Evolutionary conservation across 2,329 filamentous ascomycete species (phyloP), one percentile per base, ranked within the genome.

Genomic region (Ophiosphaerella herpotricha): DNA sequence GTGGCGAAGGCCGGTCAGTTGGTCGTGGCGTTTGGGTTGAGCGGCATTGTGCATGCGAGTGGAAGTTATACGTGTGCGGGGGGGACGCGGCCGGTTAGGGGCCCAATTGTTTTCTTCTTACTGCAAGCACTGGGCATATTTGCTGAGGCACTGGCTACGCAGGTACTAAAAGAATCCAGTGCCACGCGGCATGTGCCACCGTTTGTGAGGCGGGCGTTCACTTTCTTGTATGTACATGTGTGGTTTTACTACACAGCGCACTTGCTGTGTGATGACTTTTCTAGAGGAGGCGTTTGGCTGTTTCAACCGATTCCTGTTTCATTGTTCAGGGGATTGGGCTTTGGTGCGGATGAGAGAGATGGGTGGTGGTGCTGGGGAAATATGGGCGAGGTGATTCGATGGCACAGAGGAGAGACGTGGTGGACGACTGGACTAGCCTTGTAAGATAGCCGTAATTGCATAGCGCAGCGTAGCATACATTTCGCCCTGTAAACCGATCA

Each of bases 241-340:
- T 97, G 90, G 90, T 75, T 95, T 52, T 83, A 85, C 46, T 69
- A 77, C 13, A 93, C 89, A 0, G 82, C 82, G 1, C 78, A 78
- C 35, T 70, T 85, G 32, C 78, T 96, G n/a, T 77, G 85, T 9
- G 85, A 96, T 66, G 92, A 97, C 64, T 85, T 96, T 67, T 82
- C 86, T 0, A 78, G 81, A 9, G 82, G 85, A 1, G 91, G 90
- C 0, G 64, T 96, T 0, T 96, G 89, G 89, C 72, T 95, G 12
- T 85, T 85, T 54, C 91, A 97, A 71, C 90, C 91, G 0, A 74
- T 96, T n/a, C 90, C 91, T 0, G 57, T 93, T 7, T 95, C 90
- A 46, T 66, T 81, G 1, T 66, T 91, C n/a, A 79, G 90, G 23
- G 82, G 80, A 2, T 31, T 92, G 13, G 87, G 88, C 0, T 76